Evolutionary conservation across 2,329 filamentous ascomycete genomes (phyloP).

Genomic region (Cladosporium sp.): DNA sequence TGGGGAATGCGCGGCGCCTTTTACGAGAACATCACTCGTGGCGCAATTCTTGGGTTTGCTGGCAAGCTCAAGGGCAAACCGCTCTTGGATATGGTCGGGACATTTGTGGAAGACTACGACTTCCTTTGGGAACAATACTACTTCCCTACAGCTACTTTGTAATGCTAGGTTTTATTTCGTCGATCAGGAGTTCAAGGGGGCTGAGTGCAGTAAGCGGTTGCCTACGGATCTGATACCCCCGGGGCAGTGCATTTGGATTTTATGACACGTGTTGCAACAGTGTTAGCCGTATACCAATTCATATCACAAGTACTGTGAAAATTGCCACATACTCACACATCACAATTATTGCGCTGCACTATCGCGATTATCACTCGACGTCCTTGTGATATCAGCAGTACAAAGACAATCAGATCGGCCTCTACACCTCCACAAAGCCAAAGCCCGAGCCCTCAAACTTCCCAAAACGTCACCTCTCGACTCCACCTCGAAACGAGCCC

Average conservation of each 20-base stretch:
- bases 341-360: not conserved
- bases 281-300: constrained; percentile 13
- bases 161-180: constrained; percentile 22
- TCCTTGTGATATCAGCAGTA: constrained; percentile 3
- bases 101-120: constrained; percentile 92
- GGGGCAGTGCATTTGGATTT: not conserved
- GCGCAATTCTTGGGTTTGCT: constrained; percentile 69
- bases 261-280: constrained; percentile 15
- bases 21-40: constrained; percentile 83
- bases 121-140: constrained; percentile 99
- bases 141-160: constrained; percentile 69
- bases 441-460: constrained; percentile 11
- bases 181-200: constrained; percentile 18
- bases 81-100: constrained; percentile 77
- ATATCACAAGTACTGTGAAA: not conserved
- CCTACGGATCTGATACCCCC: constrained; percentile 12
- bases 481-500: constrained; percentile 20
- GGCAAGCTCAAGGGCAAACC: constrained; percentile 70
- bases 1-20: constrained; percentile 97
- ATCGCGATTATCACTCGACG: not conserved
- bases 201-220: constrained; percentile 18
- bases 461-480: constrained; percentile 19
- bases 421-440: constrained; percentile 11
- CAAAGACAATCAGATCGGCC: constrained; percentile 6
- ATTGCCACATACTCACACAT: not conserved